Base-by-base conservation (phyloP, 805 yeast genomes). In the Yarrowia sp. region DNA sequence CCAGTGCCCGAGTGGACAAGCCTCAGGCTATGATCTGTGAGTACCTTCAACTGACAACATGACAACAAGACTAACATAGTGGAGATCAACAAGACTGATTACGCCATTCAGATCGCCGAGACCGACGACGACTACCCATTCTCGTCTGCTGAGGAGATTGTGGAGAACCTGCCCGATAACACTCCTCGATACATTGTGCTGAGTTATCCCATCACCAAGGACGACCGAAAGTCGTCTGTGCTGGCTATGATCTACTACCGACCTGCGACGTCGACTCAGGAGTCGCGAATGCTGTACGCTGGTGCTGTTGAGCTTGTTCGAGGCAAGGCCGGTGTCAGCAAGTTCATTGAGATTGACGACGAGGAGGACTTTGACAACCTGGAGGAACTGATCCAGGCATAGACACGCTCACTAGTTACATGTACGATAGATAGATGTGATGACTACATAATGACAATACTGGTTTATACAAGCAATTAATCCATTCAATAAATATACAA, bases 201-300 rank as follows among this genome's bases (percentile, higher is more conserved):
- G 65, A 89, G 96, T 11, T 87, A 90, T 71, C 97, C 97, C 7
- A 75, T 86, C 70, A 83, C 83, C 28, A 75, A 83, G 8, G 97
- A 92, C 70, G 96, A 96, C 0, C 80, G 96, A 65, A 81, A 83
- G 71, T 82, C 85, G 53, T 81, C 84, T 9, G 97, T 97, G 3
- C 81, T 88, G 67, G 90, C 92, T 1, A 75, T 92, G 73, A 70
- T 92, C n/a, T 92, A 91, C 74, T 92, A 92, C 86, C 83, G 90
- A 67, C 98, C 98, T 3, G 87, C 87, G 31, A 90, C 96, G 0
- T 81, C 90, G n/a, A 87, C 89, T 15, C 93, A 88, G 73, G 89
- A 88, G 65, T 80, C 83, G 71, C 86, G 88, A 74, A 92, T 92
- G 98, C 76, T 90, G 57, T 92, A 91, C 71, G 98, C 97, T 0